Evolutionary conservation across 1,139 yeast species (phyloP), one percentile per base, ranked within the genome.

Genomic region (Geotrichum candidum): DNA sequence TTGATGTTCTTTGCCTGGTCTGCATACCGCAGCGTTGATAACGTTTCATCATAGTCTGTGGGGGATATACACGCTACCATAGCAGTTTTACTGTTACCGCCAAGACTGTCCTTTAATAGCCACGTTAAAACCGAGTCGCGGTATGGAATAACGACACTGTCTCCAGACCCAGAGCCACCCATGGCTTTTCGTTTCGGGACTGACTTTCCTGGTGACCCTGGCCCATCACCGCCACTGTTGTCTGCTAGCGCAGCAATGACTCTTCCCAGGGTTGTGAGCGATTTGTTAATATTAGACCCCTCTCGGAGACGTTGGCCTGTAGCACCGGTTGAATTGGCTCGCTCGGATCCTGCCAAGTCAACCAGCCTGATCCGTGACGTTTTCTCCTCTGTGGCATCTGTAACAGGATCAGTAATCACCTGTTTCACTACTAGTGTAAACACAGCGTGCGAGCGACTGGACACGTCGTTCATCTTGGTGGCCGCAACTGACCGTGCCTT

Each of bases 271-370:
- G 90, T 88, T 0, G 92, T 85, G 61, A 88, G 76, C 0, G 92
- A 86, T 70, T 86, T 85, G 74, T 88, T 89, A 68, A 89, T 88
- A 64, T 84, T 83, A 4, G 85, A 79, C 0, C 96, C 96, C 71
- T 89, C 96, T 66, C 84, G 81, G 60, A 87, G 78, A 58, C 95
- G 76, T 13, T 81, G 82, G 2, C 89, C 90, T 29, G 80, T 82
- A 1, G 87, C 81, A 33, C 88, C 88, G 0, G 90, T 83, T 23
- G 85, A 80, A 23, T 77, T 72, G 7, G 87, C 83, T 63, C 94
- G 77, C 70, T 88, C 96, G 0, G 92, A 86, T 0, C 96, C 96
- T 0, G 96, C 96, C 67, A 88, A 76, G 74, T 88, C 96, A 1
- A 88, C 94, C 41, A 88, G 77, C 64, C 89, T 80, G 51, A 88